Evolutionary conservation across 371 early-diverging fungal genomes (phyloP).

Genomic region (Globomyces sp.): DNA sequence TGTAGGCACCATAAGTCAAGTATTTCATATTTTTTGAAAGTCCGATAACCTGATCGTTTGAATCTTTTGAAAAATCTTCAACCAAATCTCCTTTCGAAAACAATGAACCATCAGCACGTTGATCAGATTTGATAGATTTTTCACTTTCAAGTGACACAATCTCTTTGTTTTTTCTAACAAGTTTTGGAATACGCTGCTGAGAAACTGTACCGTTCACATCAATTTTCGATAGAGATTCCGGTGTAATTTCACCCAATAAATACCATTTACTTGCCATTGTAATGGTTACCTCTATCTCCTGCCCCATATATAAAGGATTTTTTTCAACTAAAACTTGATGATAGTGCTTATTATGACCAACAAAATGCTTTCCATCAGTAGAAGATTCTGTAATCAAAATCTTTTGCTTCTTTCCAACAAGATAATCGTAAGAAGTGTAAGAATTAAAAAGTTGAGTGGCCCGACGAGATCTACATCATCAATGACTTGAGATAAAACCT

Average conservation of each 20-base stretch:
- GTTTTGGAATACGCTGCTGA: conserved; percentile 21
- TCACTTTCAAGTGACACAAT: conserved; percentile 20
- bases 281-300: conserved; percentile 25
- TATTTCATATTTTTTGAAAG: too few relatives aligned
- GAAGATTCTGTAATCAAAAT: conserved; percentile 47
- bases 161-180: conserved; percentile 24
- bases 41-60: too few relatives aligned
- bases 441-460: conserved; percentile 46
- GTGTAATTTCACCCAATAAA: conserved; percentile 23
- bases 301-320: conserved; percentile 33
- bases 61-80: not conserved
- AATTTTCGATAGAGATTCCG: conserved; percentile 5
- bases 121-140: not conserved
- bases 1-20: too few relatives aligned
- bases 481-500: too few relatives aligned
- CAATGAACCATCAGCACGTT: conserved; percentile 22
- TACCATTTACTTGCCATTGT: conserved; percentile 33
- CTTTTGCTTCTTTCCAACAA: conserved; percentile 20
- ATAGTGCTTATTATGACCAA: conserved; percentile 51
- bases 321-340: conserved; percentile 44
- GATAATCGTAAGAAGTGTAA: conserved; percentile 31
- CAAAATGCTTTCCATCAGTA: conserved; percentile 39
- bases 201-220: conserved; percentile 13
- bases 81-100: conserved; percentile 20
- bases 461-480: conserved; percentile 26